Base-by-base conservation (phyloP, 2,329 filamentous ascomycete species). In the Didymella arachidicola region DNA sequence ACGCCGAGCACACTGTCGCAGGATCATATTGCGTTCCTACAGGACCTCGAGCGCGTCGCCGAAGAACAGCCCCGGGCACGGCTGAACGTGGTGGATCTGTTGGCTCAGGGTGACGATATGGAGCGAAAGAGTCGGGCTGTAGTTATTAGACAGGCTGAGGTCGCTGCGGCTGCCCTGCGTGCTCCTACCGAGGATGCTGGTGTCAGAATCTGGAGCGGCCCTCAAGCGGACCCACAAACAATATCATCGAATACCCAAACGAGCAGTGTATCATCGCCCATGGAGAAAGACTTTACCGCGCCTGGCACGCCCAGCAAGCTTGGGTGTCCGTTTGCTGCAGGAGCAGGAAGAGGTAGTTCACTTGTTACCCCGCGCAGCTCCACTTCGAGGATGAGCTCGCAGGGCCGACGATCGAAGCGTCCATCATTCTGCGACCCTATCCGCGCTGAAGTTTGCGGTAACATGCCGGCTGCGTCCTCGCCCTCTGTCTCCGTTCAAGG, bases 261-360 rank as follows among this genome's bases (percentile, higher is more conserved):
- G 60, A 65, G 78, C 74, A 72, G 72, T 53, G 72, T 76, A 46
- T 75, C 78, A 54, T 78, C 78, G 30, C 76, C 76, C 4, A 68
- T 96, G 72, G 93, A 97, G 79, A 90, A 90, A 79, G 93, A 97
- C 78, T 97, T 97, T 70, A 97, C 93, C 18, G 90, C 93, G 32
- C 83, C 89, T 73, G 93, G 93, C 60, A 92, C 87, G 71, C 91
- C 90, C 69, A 91, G 93, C 67, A 86, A 85, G 63, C 80, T 97
- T 50, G 86, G 87, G 66, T 97, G 93, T 78, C 93, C 93, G 0
- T 97, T 96, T 77, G 88, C 86, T 41, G 79, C 79, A 41, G 69
- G 77, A 46, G 73, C 81, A 74, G 73, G 79, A 10, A 69, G 80
- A 79, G 74, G 80, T 67, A 78, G 79, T 50, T 68, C 74, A 67